Conservation (phyloP, 116 monocot genomes). For the Dioscorea cayenensis region DNA sequence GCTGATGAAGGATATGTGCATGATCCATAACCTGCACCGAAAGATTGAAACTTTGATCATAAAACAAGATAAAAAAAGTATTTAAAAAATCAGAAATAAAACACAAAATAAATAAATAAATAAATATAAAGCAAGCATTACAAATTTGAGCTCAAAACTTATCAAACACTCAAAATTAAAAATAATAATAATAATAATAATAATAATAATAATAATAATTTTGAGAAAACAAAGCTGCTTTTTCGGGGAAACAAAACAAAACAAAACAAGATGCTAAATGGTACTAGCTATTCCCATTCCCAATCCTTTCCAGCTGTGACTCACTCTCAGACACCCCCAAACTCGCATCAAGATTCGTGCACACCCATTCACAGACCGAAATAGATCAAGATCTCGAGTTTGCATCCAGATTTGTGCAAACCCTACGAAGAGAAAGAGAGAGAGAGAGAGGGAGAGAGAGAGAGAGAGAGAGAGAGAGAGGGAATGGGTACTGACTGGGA, state of each 20-base stretch:
- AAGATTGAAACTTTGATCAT: neutral
- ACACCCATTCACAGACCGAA: too few relatives aligned
- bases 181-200: neutral
- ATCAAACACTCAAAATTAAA: neutral
- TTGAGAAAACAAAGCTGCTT: neutral
- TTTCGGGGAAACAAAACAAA: neutral
- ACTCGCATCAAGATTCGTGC: neutral
- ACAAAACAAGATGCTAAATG: neutral
- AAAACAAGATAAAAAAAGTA: neutral
- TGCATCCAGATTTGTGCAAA: neutral
- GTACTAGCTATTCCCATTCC: neutral
- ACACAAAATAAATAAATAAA: neutral
- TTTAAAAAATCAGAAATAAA: neutral
- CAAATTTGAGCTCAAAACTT: neutral
- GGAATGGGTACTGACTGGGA: slow-evolving; percentile 28
- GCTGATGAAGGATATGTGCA: neutral
- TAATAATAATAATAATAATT: neutral
- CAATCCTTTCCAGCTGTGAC: neutral
- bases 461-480: neutral
- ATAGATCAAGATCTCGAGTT: neutral
- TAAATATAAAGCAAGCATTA: neutral
- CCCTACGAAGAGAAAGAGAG: neutral
- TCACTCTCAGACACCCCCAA: neutral
- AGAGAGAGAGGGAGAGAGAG: neutral
- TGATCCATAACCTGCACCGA: neutral